Percentiles rank a stretch among this genome's conserved stretches.
phyloP scores from a whole-genome alignment of 768 basidiomycete species.

The Pleurotus giganteus region DNA sequence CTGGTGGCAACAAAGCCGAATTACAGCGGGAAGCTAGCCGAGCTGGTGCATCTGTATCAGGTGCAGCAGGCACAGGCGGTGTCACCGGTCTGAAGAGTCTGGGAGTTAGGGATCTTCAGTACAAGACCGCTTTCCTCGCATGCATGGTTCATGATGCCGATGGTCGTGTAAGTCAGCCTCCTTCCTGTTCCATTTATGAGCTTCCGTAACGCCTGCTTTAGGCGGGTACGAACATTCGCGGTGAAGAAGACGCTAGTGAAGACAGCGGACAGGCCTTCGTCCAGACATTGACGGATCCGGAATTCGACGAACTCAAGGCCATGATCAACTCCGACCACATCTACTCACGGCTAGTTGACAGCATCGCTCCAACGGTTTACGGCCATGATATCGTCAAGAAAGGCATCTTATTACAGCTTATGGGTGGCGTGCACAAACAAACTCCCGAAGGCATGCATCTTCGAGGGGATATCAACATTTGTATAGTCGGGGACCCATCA shows the following conservation, averaged over 20 bases:
- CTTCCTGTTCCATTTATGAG: neutral
- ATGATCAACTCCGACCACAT: constrained; percentile 97
- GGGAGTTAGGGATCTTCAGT: constrained; percentile 93
- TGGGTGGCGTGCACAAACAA: constrained; percentile 98
- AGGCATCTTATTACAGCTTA: constrained; percentile 90
- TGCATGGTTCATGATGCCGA: constrained; percentile 97
- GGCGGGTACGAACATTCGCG: constrained; percentile 86
- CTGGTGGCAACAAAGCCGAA: constrained; percentile 90
- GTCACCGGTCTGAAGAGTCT: constrained; percentile 93
- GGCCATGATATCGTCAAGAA: constrained; percentile 99
- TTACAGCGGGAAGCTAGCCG: constrained; percentile 83
- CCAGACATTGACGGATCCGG: constrained; percentile 85
- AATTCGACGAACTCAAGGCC: constrained; percentile 89
- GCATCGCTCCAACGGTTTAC: constrained; percentile 97
- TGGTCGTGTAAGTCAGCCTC: constrained; percentile 61
- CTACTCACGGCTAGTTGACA: constrained; percentile 89
- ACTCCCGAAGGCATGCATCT: constrained; percentile 96
- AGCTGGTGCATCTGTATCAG: constrained; percentile 55
- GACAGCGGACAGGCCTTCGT: constrained; percentile 83
- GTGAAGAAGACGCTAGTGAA: constrained; percentile 81
- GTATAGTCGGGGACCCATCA: constrained; percentile 95
- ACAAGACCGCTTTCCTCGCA: constrained; percentile 97
- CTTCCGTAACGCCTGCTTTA: constrained; percentile 25
- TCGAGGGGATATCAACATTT: constrained; percentile 98
- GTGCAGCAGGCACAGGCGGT: constrained; percentile 71